Percentiles rank a stretch among this genome's conserved stretches.
These are phyloP conservation scores for Leishmania amazonensis DNA, from an alignment of 208 protist species.

Conservation along the genomic window DNA sequence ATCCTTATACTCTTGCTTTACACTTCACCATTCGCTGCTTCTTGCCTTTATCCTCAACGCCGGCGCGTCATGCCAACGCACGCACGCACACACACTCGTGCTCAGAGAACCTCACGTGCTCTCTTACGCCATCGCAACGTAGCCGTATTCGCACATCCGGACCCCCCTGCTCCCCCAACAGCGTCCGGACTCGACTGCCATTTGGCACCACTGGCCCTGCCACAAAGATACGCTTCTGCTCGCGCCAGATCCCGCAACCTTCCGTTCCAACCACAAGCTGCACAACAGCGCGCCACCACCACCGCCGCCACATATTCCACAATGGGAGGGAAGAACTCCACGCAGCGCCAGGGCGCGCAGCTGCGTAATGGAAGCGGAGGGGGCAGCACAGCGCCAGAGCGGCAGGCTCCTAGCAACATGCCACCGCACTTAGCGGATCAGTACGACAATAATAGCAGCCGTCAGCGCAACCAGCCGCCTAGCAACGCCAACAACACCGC, in stretches of 20 bases:
- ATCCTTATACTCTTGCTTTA: background rate
- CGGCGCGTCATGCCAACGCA: background rate
- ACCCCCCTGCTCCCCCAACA: background rate
- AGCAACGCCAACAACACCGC: slow-evolving; percentile 1
- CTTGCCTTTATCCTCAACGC: background rate
- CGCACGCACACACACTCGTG: background rate
- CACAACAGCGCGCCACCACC: background rate
- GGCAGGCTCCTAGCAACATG: slow-evolving; percentile 50
- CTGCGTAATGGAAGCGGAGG: slow-evolving; percentile 17
- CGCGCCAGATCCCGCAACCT: background rate
- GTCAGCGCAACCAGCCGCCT: slow-evolving; percentile 18
- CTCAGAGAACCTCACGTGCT: background rate
- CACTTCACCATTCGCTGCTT: background rate
- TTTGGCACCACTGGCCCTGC: background rate
- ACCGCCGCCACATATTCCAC: background rate
- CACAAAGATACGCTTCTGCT: background rate
- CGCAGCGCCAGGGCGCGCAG: slow-evolving; percentile 25
- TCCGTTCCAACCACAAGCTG: background rate
- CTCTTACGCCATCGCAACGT: background rate
- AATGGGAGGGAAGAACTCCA: slow-evolving; percentile 46
- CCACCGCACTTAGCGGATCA: slow-evolving; percentile 72
- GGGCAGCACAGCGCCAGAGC: slow-evolving; percentile 10
- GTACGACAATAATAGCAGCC: slow-evolving; percentile 53
- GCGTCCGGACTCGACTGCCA: background rate
- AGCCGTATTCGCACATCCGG: background rate